Base-by-base conservation (phyloP, 1,284 basidiomycete genomes). In the Ganoderma meredithae region DNA sequence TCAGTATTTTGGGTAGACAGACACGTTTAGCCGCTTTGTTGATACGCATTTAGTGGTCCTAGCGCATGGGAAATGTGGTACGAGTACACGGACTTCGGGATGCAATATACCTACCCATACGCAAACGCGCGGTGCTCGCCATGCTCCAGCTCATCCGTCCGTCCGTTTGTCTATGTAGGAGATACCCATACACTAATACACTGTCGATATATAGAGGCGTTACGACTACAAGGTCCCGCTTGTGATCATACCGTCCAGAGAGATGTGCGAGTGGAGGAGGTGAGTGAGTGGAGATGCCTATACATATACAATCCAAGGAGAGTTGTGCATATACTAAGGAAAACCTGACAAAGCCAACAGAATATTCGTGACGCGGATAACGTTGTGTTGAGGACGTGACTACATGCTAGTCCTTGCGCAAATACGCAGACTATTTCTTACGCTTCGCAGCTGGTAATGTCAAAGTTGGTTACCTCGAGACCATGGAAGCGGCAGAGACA, bases 391-490 rank as follows among this genome's bases (percentile, higher is more conserved):
- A 49, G 55, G 55, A 39, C 36, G n/a, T 58, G 33, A n/a, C 52
- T 4, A 25, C 17, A 19, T n/a, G n/a, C 6, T 10, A 9, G 31
- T 33, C 55, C 9, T 33, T 33, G 19, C 12, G 6, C 27, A 31
- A n/a, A 31, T 15, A 60, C 39, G 58, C 39, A 40, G 58, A 47
- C 64, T 75, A 79, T 65, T 79, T 79, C 74, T 76, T 79, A 69
- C 78, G 78, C 69, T 80, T 80, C 49, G 74, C 66, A 22, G 68
- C 78, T 79, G 58, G 60, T 13, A 22, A 2, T 27, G 39, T 49
- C 22, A 25, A 25, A 12, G 44, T 60, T 10, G 10, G 5, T 22
- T 55, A 15, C 7, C 19, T 25, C 13, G 22, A 41, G 6, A 19
- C 9, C 12, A 31, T 12, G 12, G 10, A 63, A 27, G 40, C 59